Evolutionary conservation across 352 stramenopile genomes (phyloP).

Genomic region (Phytopythium oedochilum): DNA sequence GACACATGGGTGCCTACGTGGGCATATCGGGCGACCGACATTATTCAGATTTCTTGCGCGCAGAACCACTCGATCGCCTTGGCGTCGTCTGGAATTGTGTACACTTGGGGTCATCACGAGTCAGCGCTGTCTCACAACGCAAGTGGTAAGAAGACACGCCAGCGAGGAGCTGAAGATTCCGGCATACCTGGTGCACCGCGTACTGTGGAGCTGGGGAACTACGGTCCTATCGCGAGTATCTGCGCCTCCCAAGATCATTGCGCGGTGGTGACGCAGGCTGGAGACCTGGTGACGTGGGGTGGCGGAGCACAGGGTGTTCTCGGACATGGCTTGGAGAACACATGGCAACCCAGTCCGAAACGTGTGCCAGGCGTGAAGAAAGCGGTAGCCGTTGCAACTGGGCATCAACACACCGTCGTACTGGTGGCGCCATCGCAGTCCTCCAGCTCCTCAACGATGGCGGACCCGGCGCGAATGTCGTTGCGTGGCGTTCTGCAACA

Average conservation of each 20-base stretch:
- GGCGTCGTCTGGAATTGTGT: constrained; percentile 54
- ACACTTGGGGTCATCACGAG: constrained; percentile 72
- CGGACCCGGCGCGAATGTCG: constrained; percentile 6
- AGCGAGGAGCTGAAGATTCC: constrained; percentile 8
- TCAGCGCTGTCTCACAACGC: constrained; percentile 48
- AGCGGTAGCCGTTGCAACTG: constrained; percentile 52
- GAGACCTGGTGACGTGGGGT: constrained; percentile 74
- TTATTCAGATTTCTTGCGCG: constrained; percentile 69
- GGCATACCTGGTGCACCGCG: constrained; percentile 38
- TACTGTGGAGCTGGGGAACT: constrained; percentile 34
- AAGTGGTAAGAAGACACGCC: constrained; percentile 6
- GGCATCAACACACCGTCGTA: constrained; percentile 72
- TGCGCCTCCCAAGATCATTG: constrained; percentile 77
- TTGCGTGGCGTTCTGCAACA: constrained; percentile 41
- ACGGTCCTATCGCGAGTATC: constrained; percentile 44
- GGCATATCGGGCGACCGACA: constrained; percentile 45
- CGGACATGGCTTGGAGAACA: constrained; percentile 63
- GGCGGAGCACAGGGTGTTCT: constrained; percentile 64
- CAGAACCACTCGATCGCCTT: constrained; percentile 79
- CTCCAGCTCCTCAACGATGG: constrained; percentile 10
- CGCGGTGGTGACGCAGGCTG: constrained; percentile 55
- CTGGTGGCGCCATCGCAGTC: constrained; percentile 47
- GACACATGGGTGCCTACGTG: constrained; percentile 58
- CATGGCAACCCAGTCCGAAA: constrained; percentile 78
- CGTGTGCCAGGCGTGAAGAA: constrained; percentile 72